phyloP scores from a whole-genome alignment of 495 filamentous ascomycete genomes.

The Daldinia vernicosa region DNA sequence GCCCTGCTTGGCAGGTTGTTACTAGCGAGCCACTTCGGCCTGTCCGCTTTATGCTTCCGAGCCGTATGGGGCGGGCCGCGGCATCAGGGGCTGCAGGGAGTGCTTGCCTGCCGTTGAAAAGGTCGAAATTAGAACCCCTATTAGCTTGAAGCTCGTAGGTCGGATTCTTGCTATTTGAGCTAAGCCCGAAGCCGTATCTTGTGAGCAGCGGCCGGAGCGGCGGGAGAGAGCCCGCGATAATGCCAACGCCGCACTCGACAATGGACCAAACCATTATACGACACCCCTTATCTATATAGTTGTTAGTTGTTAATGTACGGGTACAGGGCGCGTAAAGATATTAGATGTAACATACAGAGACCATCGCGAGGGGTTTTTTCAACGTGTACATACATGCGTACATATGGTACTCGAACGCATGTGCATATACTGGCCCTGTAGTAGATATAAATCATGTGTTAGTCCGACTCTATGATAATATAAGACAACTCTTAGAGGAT shows the following conservation, averaged over 20 bases:
- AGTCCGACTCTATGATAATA: not conserved
- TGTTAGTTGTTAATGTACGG: conserved; percentile 1
- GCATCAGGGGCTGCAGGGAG: not conserved
- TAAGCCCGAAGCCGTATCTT: conserved; percentile 6
- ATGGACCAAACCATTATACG: conserved; percentile 31
- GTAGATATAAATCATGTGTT: not conserved
- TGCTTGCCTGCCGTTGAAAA: not conserved
- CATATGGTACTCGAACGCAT: conserved; percentile 27
- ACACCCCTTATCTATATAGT: conserved; percentile 3
- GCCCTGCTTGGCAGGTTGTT: conserved; percentile 10
- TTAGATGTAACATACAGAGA: conserved; percentile 20
- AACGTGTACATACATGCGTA: not conserved
- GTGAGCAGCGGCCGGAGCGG: conserved; percentile 27
- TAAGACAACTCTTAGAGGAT: not conserved
- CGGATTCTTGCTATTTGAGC: not conserved
- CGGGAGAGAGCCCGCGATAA: conserved; percentile 38
- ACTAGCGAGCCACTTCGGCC: conserved; percentile 7
- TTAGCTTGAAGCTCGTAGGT: not conserved
- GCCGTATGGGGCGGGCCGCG: not conserved
- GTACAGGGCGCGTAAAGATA: not conserved
- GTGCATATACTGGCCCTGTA: conserved; percentile 35
- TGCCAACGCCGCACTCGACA: conserved; percentile 39
- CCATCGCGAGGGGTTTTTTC: not conserved
- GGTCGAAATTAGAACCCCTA: not conserved
- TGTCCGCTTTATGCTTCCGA: not conserved